Percentiles rank a stretch among this genome's conserved stretches.
Conservation (phyloP, 1,284 basidiomycete genomes). For the Pholiota adiposa region DNA sequence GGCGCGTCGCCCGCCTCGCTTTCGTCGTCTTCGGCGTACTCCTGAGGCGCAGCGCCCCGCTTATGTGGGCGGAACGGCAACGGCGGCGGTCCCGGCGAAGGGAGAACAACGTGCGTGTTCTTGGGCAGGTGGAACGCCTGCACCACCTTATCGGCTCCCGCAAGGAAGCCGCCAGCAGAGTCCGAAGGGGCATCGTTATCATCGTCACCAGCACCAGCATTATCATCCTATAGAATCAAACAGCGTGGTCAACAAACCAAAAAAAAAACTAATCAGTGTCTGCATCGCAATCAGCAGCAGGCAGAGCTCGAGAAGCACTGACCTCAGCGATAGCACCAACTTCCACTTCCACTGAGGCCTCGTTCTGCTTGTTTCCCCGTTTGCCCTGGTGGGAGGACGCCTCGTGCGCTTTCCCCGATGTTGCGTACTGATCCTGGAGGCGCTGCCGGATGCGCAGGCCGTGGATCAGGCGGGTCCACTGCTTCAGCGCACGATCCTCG, state of each 20-base stretch:
- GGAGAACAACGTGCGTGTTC: constrained; percentile 44
- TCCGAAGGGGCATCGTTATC: constrained; percentile 14
- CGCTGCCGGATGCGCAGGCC: constrained; percentile 87
- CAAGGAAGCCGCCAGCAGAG: constrained; percentile 55
- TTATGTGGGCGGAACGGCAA: constrained; percentile 17
- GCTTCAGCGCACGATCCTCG: constrained; percentile 83
- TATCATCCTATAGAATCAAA: not conserved
- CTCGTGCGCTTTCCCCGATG: constrained; percentile 28
- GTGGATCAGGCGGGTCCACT: constrained; percentile 89
- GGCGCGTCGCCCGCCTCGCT: constrained; percentile 12
- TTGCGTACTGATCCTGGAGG: constrained; percentile 81
- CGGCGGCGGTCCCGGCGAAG: constrained; percentile 16
- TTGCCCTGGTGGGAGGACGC: constrained; percentile 18
- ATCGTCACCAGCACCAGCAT: not conserved
- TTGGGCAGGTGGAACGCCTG: constrained; percentile 71
- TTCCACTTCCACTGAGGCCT: constrained; percentile 22
- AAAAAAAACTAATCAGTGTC: not conserved
- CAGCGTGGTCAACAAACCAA: not conserved
- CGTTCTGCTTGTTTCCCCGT: constrained; percentile 8
- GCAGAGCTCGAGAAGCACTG: not conserved
- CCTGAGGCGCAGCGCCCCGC: not conserved
- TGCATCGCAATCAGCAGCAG: not conserved
- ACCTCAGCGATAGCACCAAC: constrained; percentile 14
- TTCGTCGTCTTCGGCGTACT: constrained; percentile 12
- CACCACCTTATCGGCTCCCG: constrained; percentile 73